A percentile compares a stretch with the other conserved stretches of the same genome.
These are phyloP conservation scores for Scutellaria barbata DNA, from an alignment of 257 asterid genomes.

Conservation along the genomic window DNA sequence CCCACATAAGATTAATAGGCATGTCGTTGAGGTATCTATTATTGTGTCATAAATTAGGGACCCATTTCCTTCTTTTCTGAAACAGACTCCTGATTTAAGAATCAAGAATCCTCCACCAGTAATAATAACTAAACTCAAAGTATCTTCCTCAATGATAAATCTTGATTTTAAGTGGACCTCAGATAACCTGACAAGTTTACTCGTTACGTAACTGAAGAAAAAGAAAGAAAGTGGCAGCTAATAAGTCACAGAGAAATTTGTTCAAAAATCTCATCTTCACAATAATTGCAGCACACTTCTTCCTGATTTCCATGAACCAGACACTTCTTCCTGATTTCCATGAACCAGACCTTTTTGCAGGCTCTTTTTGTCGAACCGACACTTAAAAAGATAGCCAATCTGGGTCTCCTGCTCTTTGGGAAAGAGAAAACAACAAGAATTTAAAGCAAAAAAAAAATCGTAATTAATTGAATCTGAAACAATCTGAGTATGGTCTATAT, in stretches of 20 bases:
- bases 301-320: no score
- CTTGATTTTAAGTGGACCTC: slow-evolving; percentile 11
- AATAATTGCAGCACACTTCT: no score
- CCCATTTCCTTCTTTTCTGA: slow-evolving; percentile 40
- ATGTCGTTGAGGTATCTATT: slow-evolving; percentile 42
- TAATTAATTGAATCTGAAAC: not conserved
- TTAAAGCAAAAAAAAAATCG: not conserved
- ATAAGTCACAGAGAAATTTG: slow-evolving; percentile 37
- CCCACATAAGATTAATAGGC: slow-evolving; percentile 30
- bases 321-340: slow-evolving; percentile 17
- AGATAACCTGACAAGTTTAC: not conserved
- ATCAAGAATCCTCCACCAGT: slow-evolving; percentile 30
- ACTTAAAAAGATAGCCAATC: slow-evolving; percentile 5
- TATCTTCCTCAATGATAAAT: slow-evolving; percentile 18
- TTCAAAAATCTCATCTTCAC: slow-evolving; percentile 25
- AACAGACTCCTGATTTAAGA: slow-evolving; percentile 25
- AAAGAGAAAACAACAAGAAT: slow-evolving; percentile 1
- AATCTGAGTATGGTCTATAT: not conserved
- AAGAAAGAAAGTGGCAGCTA: slow-evolving; percentile 29
- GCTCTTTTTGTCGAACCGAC: slow-evolving; percentile 1
- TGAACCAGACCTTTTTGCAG: no score
- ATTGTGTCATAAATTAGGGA: slow-evolving; percentile 35
- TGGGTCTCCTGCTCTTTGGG: slow-evolving; percentile 19
- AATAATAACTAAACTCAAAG: slow-evolving; percentile 22
- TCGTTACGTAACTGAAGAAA: slow-evolving; percentile 20